Conservation (phyloP, 495 filamentous ascomycete genomes). For the Amniculicola lignicola region DNA sequence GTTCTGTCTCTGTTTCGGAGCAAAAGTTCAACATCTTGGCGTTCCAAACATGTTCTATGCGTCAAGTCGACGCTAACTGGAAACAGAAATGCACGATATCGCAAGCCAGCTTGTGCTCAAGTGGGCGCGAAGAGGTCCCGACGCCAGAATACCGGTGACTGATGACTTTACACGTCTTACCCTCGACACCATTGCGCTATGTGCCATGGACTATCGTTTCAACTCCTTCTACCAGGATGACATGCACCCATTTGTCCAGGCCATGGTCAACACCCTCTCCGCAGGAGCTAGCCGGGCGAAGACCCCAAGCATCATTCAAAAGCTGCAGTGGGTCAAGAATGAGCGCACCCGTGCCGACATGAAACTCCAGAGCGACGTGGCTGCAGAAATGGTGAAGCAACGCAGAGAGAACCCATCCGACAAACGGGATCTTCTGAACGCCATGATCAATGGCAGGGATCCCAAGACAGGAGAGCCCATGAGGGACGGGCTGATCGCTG, state of each 20-base stretch:
- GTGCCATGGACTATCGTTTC: conserved; percentile 70
- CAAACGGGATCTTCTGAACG: conserved; percentile 67
- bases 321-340: conserved; percentile 49
- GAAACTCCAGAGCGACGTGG: conserved; percentile 51
- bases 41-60: too few species aligned
- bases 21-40: too few species aligned
- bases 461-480: conserved; percentile 37
- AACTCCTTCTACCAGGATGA: conserved; percentile 67
- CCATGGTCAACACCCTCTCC: conserved; percentile 59
- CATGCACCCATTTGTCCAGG: conserved; percentile 54
- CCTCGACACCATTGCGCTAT: conserved; percentile 69
- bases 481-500: conserved; percentile 32
- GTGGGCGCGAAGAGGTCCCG: conserved; percentile 65
- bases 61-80: background rate
- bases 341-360: conserved; percentile 60
- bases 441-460: conserved; percentile 61
- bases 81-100: conserved; percentile 68
- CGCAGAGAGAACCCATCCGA: conserved; percentile 54
- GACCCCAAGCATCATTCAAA: conserved; percentile 52
- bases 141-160: conserved; percentile 54
- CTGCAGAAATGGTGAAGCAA: conserved; percentile 59
- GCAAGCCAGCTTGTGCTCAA: conserved; percentile 67
- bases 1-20: too few species aligned
- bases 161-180: conserved; percentile 76
- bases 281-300: conserved; percentile 53